Base-by-base conservation (phyloP, 2,329 filamentous ascomycete species). In the Botrytis paeoniae region DNA sequence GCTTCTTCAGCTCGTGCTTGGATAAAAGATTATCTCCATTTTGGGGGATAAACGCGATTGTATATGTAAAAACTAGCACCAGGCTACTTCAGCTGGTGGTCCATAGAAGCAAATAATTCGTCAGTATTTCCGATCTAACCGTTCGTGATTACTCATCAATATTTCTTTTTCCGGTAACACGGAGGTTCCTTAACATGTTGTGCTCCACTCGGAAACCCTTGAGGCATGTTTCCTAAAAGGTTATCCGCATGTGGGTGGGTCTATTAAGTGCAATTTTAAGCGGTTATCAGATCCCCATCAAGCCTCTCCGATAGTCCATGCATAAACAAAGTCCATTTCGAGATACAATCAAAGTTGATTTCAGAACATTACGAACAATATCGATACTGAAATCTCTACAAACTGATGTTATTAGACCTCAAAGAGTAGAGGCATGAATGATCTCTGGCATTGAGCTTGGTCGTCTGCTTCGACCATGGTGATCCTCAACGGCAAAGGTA, bases 401-500 rank as follows among this genome's bases (percentile, higher is more conserved):
- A 69, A 29, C 1, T 32, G 35, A 43, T 41, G 48, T 41, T 41
- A 57, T 57, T 25, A 68, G 48, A 41, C 48, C 54, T 57, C 18
- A 12, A 10, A 32, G 48, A 25, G n/a, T 68, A 41, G 35, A 57
- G 48, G 65, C 37, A 57, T 69, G 48, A 69, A 57, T 37, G 10
- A 32, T 41, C 9, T 32, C 12, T 8, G 37, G 18, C 37, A 7
- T 57, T 57, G 35, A 41, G 35, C 37, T 48, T 48, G 48, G 9
- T 41, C n/a, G 64, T 41, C 54, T 57, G 12, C 48, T 41, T 54
- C 37, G 65, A 66, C n/a, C 48, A 69, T 69, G 65, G 35, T 43
- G 10, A 37, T 29, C 35, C 32, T 37, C 22, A 29, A 57, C n/a
- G 39, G n/a, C 25, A 32, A 29, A 37, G 54, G 37, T 25, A 57